phyloP scores from a whole-genome alignment of 805 yeast genomes.

The Candida maesae region DNA sequence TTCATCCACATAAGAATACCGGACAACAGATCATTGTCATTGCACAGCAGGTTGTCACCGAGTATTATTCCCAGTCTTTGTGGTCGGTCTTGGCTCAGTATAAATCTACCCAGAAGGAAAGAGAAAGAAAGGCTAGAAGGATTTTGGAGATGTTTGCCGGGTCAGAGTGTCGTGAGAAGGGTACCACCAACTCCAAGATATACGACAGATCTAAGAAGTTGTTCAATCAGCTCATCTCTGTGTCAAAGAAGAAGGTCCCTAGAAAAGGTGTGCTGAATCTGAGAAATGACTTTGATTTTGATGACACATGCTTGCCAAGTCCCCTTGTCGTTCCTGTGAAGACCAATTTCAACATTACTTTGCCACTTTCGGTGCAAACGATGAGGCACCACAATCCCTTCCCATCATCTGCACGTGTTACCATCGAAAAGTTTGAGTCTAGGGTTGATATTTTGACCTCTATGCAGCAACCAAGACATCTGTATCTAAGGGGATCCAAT shows the following conservation, averaged over 20 bases:
- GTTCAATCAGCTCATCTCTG: constrained; percentile 26
- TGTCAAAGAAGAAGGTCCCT: constrained; percentile 23
- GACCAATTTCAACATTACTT: constrained; percentile 60
- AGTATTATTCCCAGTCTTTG: constrained; percentile 79
- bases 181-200: constrained; percentile 16
- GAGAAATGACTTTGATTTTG: constrained; percentile 40
- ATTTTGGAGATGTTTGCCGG: constrained; percentile 34
- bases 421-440: constrained; percentile 62
- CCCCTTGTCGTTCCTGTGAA: constrained; percentile 71
- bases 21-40: constrained; percentile 54
- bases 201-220: constrained; percentile 24
- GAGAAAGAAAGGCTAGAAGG: constrained; percentile 43
- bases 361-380: constrained; percentile 49
- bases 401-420: constrained; percentile 39
- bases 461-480: constrained; percentile 80
- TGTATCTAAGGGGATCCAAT: constrained; percentile 74
- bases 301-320: constrained; percentile 39
- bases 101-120: constrained; percentile 49
- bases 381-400: constrained; percentile 43
- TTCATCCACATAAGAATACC: constrained; percentile 57
- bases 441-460: constrained; percentile 71
- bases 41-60: constrained; percentile 49
- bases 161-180: constrained; percentile 21
- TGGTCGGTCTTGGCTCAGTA: constrained; percentile 77
- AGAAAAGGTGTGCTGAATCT: constrained; percentile 25